Conservation (phyloP, 139 green algal species). For the Choricystis sp. region DNA sequence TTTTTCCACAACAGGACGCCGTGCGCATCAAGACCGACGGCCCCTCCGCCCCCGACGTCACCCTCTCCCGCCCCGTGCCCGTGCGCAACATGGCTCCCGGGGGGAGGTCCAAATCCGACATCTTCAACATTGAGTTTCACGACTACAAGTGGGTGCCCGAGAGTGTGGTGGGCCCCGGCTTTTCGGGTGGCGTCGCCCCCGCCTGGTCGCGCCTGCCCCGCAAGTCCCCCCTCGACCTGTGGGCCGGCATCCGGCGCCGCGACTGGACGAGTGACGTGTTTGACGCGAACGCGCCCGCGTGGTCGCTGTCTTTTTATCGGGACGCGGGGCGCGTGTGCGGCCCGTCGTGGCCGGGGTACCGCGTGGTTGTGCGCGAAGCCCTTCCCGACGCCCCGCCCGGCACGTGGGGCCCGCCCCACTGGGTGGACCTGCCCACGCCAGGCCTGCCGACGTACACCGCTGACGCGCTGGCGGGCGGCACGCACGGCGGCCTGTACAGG, state of each 20-base stretch:
- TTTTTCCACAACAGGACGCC: too few relatives aligned
- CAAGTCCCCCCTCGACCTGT: constrained; percentile 2
- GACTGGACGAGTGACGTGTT: too few relatives aligned
- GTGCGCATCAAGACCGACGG: too few relatives aligned
- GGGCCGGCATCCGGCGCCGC: constrained; percentile 37
- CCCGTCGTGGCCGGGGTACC: constrained; percentile 34
- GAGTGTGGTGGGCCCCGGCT: background rate
- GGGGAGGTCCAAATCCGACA: too few relatives aligned
- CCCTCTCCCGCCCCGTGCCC: too few relatives aligned
- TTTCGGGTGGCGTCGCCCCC: background rate
- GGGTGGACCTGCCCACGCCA: constrained; percentile 22
- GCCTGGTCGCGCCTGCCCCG: background rate
- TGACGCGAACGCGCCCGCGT: constrained; percentile 15
- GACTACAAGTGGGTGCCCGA: background rate
- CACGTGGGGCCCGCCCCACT: background rate
- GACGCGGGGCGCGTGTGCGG: constrained; percentile 18
- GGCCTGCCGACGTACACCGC: constrained; percentile 13
- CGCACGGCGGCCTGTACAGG: constrained; percentile 10
- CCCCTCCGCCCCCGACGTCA: too few relatives aligned
- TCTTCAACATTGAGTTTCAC: too few relatives aligned
- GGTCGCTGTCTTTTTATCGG: background rate
- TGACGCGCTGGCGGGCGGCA: constrained; percentile 17
- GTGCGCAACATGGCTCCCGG: too few relatives aligned
- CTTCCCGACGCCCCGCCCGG: background rate
- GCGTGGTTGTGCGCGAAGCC: constrained; percentile 34